Evolutionary conservation across 2,329 filamentous ascomycete genomes (phyloP).

Genomic region (Cryphonectria nitschkei): DNA sequence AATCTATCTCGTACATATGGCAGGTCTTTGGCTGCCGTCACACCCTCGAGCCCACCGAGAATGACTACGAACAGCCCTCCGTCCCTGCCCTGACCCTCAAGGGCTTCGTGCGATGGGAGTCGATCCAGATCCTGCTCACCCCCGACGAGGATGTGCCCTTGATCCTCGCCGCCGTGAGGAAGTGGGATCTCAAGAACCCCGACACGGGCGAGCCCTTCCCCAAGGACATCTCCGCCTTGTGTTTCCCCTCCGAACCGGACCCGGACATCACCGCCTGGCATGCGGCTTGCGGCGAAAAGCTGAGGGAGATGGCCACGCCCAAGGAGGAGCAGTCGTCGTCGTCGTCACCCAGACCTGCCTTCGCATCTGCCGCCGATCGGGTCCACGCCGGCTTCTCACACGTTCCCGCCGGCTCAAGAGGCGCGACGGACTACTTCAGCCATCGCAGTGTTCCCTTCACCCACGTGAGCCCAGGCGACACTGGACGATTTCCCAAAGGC

Average conservation of each 20-base stretch:
- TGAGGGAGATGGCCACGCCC: slow-evolving; percentile 63
- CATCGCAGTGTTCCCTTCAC: slow-evolving; percentile 44
- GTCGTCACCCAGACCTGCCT: slow-evolving; percentile 34
- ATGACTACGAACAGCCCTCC: slow-evolving; percentile 67
- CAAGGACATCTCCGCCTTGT: slow-evolving; percentile 57
- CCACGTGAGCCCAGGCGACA: slow-evolving; percentile 45
- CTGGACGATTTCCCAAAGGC: slow-evolving; percentile 38
- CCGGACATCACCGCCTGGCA: slow-evolving; percentile 87
- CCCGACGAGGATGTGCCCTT: slow-evolving; percentile 88
- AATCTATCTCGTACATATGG: slow-evolving; percentile 88
- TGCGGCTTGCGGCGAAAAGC: slow-evolving; percentile 70
- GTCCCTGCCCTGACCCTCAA: slow-evolving; percentile 81
- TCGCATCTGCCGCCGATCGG: slow-evolving; percentile 22
- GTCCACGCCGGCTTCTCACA: slow-evolving; percentile 26
- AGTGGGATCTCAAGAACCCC: slow-evolving; percentile 77
- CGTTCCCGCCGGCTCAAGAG: slow-evolving; percentile 24
- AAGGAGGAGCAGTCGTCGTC: slow-evolving; percentile 30
- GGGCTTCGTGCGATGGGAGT: slow-evolving; percentile 93
- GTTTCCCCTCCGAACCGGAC: slow-evolving; percentile 75
- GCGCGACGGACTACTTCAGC: slow-evolving; percentile 41
- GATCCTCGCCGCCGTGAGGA: slow-evolving; percentile 76
- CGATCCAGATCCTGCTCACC: slow-evolving; percentile 83
- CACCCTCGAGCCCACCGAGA: slow-evolving; percentile 74
- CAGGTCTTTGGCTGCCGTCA: slow-evolving; percentile 90
- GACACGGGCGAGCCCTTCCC: slow-evolving; percentile 73